phyloP scores from a whole-genome alignment of 495 filamentous ascomycete genomes.

The Parathielavia hyrcaniae region DNA sequence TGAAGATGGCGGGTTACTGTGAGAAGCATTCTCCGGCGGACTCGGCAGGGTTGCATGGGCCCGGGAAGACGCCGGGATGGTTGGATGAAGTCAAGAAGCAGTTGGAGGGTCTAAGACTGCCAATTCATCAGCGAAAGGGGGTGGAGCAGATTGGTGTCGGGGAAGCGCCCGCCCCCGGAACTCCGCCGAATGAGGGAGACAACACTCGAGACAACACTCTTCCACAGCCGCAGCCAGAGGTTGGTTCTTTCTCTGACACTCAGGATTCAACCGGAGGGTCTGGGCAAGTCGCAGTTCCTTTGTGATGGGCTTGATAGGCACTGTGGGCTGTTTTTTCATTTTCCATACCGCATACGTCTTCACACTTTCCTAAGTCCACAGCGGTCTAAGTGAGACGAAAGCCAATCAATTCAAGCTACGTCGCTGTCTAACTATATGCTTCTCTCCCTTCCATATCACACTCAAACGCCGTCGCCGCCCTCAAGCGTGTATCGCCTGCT shows the following conservation, averaged over 20 bases:
- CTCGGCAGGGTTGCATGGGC: no score
- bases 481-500: conserved; percentile 46
- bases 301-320: background rate
- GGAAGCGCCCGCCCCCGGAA: no score
- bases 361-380: no score
- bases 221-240: no score
- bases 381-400: background rate
- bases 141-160: background rate
- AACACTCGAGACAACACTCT: no score
- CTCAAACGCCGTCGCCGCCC: background rate
- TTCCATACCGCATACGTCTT: no score
- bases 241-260: no score
- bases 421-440: background rate
- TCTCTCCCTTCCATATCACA: background rate
- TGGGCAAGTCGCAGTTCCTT: no score
- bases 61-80: no score
- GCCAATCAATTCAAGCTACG: background rate
- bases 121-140: background rate
- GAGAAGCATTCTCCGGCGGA: background rate
- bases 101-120: background rate
- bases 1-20: background rate
- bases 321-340: background rate
- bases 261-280: no score
- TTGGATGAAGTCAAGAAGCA: background rate
- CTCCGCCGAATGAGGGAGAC: background rate